Conservation (phyloP, 1,284 basidiomycete species). For the Leccinum fallax region DNA sequence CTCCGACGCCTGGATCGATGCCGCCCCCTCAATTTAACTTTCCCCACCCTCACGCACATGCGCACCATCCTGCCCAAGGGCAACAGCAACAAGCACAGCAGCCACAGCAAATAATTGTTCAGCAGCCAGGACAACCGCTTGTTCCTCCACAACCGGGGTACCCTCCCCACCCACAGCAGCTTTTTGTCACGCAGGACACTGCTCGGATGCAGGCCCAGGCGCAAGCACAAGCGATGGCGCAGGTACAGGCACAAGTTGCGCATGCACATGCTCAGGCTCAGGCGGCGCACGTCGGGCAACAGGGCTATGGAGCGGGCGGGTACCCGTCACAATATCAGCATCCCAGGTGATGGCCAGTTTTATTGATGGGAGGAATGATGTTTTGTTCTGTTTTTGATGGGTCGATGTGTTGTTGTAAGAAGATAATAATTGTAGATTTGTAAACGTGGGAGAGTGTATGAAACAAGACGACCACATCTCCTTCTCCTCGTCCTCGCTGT, state of each 20-base stretch:
- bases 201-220: constrained; percentile 44
- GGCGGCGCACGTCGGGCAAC: constrained; percentile 28
- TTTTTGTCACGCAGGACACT: constrained; percentile 37
- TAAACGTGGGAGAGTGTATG: constrained; percentile 30
- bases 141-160: constrained; percentile 39
- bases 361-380: constrained; percentile 1
- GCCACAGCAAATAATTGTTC: constrained; percentile 40
- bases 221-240: constrained; percentile 42
- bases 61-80: constrained; percentile 46
- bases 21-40: constrained; percentile 70
- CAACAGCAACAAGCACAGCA: constrained; percentile 42
- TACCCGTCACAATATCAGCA: constrained; percentile 38
- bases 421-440: constrained; percentile 9
- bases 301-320: constrained; percentile 31
- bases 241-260: constrained; percentile 43
- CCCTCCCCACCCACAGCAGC: constrained; percentile 41
- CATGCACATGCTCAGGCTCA: constrained; percentile 42
- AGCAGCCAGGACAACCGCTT: constrained; percentile 40
- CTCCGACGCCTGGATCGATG: constrained; percentile 57
- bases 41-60: constrained; percentile 60
- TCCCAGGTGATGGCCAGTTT: constrained; percentile 23
- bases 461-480: constrained; percentile 4
- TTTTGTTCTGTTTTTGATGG: constrained; percentile 18
- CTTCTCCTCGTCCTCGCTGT: constrained; percentile 9
- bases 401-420: constrained; percentile 5